Evolutionary conservation across 768 basidiomycete species (phyloP), one percentile per base, ranked within the genome.

Genomic region (Russula virescens): DNA sequence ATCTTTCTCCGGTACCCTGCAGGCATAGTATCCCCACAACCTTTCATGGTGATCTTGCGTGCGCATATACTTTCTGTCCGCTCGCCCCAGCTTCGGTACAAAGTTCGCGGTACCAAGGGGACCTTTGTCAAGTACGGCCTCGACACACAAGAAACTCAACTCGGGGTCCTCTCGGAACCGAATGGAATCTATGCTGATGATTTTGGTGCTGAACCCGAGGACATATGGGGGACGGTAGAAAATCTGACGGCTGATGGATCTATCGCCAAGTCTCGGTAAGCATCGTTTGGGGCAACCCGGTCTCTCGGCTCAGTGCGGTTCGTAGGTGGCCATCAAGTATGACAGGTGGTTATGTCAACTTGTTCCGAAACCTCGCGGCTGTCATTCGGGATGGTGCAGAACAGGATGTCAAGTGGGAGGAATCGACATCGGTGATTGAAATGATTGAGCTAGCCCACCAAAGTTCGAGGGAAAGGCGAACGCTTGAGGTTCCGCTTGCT

Each of bases 91-190:
- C 73, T 87, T 25, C 84, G 91, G 23, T 96, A 83, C 72, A 69
- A 81, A 46, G 80, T 92, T 63, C 84, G 87, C 57, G 90, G 91
- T 46, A 83, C 83, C 25, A 79, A 80, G 63, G 91, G 89, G 28
- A 81, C 84, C 3, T 93, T 81, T 73, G 77, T 80, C 61, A 94
- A 96, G 73, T 81, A 79, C 69, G 91, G 91, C 6, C 71, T 90
- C 23, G 91, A 93, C 72, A 75, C 83, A 3, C 91, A 94, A 70
- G 92, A 94, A 74, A 83, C 84, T 55, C 86, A 89, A 66, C 80
- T 92, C 54, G 85, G 84, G 69, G 77, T 71, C 13, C 81, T 85
- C 54, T 69, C 79, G 10, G 72, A 75, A 5, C 81, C 83, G 26
- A 76, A 73, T 13, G 82, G 71, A 49, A 58, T 83, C 45, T 70